Evolutionary conservation across 2,329 filamentous ascomycete species (phyloP), one percentile per base, ranked within the genome.

Genomic region (Cladosporium sp.): DNA sequence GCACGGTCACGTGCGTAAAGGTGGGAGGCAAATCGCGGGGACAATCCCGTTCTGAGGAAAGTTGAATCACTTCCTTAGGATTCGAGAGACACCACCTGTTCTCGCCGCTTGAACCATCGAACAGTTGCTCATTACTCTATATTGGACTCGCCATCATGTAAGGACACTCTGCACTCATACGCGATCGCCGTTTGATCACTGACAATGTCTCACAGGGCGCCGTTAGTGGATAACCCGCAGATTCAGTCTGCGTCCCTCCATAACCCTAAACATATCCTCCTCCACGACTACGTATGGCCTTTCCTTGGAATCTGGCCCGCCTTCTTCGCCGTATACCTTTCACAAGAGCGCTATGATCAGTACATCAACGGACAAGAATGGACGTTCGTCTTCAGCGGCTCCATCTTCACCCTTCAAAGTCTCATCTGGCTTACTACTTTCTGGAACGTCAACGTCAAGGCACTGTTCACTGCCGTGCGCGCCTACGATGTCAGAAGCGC

Each of bases 401-500:
- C 83, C 59, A 96, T 99, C 66, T 78, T 95, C 68, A 96, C 91
- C 9, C 65, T 86, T 51, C 95, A 99, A 75, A 84, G 88, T 57
- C 79, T 99, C 57, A 74, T 90, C 61, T 99, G 93, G 92, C 80
- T 99, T 55, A 92, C 88, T 74, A 99, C 93, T 41, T 89, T 97
- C 74, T 99, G 93, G 93, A 97, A 89, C 66, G 89, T 99, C 68
- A 85, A 91, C 66, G 75, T 97, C 56, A 82, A 84, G 64, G 86
- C 86, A 18, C 72, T 84, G 54, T 96, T 97, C 70, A 97, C 88
- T 11, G 83, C 91, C 1, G 85, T 78, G 50, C 80, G 79, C 58
- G 88, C 85, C 50, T 80, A 78, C 54, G 81, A 79, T 43, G 75
- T 97, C 30, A 76, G 85, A 47, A 82, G 86, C 61, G 92, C 93